Conservation (phyloP, 495 filamentous ascomycete genomes). For the Daldinia bambusicola region DNA sequence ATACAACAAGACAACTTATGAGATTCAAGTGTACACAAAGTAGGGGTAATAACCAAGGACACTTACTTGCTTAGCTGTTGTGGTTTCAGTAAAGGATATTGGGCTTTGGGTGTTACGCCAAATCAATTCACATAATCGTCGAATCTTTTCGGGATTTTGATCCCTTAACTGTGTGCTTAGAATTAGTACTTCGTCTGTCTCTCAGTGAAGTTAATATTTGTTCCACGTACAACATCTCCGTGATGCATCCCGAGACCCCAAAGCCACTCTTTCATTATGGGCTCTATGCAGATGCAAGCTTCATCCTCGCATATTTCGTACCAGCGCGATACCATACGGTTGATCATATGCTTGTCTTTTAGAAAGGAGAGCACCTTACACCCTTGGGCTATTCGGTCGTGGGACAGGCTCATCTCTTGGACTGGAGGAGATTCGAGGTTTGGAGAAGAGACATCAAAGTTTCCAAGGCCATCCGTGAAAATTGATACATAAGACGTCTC, state of each 20-base stretch:
- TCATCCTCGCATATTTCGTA: constrained; percentile 47
- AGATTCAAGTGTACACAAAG: no score
- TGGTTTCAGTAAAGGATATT: constrained; percentile 39
- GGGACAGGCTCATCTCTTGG: constrained; percentile 38
- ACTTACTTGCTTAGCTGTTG: constrained; percentile 37
- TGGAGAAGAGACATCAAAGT: constrained; percentile 25
- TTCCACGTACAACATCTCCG: constrained; percentile 36
- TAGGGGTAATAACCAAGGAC: not conserved
- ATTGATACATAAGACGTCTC: constrained; percentile 46
- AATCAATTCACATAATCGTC: constrained; percentile 42
- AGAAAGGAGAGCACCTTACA: constrained; percentile 46
- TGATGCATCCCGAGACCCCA: constrained; percentile 41
- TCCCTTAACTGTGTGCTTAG: constrained; percentile 28
- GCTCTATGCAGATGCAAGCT: constrained; percentile 45
- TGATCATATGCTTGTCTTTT: constrained; percentile 40
- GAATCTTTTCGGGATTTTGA: constrained; percentile 47
- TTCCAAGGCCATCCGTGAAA: constrained; percentile 45
- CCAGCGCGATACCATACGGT: constrained; percentile 43
- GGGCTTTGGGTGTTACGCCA: constrained; percentile 48
- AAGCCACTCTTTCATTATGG: constrained; percentile 51
- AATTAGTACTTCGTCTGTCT: constrained; percentile 5
- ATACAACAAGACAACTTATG: no score
- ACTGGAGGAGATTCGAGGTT: constrained; percentile 35
- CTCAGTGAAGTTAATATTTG: not conserved
- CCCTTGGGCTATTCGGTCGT: constrained; percentile 46